Evolutionary conservation across 176 grass and related monocot genomes (phyloP).

Genomic region (Dendrocalamus sinicus): DNA sequence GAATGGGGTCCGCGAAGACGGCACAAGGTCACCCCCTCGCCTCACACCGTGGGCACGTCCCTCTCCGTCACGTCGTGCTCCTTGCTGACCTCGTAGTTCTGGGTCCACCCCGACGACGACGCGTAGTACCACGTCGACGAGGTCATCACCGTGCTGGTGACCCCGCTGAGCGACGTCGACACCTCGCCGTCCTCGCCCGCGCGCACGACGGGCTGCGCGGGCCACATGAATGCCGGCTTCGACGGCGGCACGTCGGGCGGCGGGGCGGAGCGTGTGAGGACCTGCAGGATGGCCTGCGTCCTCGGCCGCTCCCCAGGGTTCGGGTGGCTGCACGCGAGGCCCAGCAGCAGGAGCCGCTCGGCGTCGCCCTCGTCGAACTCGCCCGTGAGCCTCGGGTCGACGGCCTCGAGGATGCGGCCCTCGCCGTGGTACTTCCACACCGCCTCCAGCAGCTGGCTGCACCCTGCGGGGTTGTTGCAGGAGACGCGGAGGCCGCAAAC

Average conservation of each 20-base stretch:
- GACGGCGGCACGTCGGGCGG: conserved; percentile 54
- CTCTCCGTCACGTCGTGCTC: conserved; percentile 42
- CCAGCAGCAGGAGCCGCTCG: conserved; percentile 75
- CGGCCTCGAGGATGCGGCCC: conserved; percentile 54
- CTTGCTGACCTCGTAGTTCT: conserved; percentile 38
- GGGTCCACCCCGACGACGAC: conserved; percentile 57
- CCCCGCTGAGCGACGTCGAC: conserved; percentile 3
- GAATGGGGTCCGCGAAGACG: too few relatives aligned
- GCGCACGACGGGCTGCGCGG: conserved; percentile 27
- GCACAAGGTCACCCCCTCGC: too few relatives aligned
- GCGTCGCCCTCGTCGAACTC: conserved; percentile 59
- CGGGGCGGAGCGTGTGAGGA: conserved; percentile 47
- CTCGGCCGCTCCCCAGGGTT: conserved; percentile 69
- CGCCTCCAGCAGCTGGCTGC: conserved; percentile 72
- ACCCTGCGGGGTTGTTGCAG: conserved; percentile 57
- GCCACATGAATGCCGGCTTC: conserved; percentile 86
- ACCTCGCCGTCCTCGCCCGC: conserved; percentile 33
- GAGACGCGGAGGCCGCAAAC: conserved; percentile 71
- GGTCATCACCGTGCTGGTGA: conserved; percentile 29
- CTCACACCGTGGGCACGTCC: conserved; percentile 45
- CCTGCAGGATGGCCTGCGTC: conserved; percentile 60
- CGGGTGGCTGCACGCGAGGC: conserved; percentile 85
- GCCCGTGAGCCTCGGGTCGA: conserved; percentile 53
- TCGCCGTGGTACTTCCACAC: conserved; percentile 82
- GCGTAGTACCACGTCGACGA: conserved; percentile 60